phyloP scores from a whole-genome alignment of 805 yeast species.

The Scheffersomyces ergatensis region DNA sequence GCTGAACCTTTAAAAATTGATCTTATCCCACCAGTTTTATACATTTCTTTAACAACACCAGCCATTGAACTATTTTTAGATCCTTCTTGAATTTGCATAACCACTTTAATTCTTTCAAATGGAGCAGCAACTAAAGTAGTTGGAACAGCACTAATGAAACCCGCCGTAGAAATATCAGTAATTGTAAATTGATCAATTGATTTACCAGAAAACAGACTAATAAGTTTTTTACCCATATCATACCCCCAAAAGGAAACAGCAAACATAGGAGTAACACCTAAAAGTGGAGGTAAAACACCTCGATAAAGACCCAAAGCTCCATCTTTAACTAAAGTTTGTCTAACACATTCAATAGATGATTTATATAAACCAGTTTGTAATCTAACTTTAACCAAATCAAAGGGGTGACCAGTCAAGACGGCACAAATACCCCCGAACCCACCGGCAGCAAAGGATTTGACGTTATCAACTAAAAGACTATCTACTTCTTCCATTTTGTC shows the following conservation, averaged over 20 bases:
- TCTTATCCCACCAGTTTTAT: conserved; percentile 74
- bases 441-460: conserved; percentile 86
- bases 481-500: conserved; percentile 42
- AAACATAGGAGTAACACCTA: conserved; percentile 99
- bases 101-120: conserved; percentile 91
- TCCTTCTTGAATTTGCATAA: conserved; percentile 72
- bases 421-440: conserved; percentile 98
- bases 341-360: conserved; percentile 66
- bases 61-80: conserved; percentile 46
- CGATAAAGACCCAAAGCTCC: conserved; percentile 83
- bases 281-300: conserved; percentile 90
- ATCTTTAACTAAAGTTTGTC: conserved; percentile 64
- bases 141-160: conserved; percentile 91
- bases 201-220: conserved; percentile 42
- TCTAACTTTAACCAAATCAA: conserved; percentile 88
- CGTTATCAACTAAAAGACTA: conserved; percentile 62
- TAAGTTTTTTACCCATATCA: conserved; percentile 83
- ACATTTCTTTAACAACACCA: conserved; percentile 63
- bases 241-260: conserved; percentile 99
- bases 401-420: conserved; percentile 94
- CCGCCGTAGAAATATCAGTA: conserved; percentile 82
- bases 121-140: conserved; percentile 98
- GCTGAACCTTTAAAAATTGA: conserved; percentile 89
- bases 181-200: conserved; percentile 49
- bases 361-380: conserved; percentile 78